phyloP scores from a whole-genome alignment of 2,329 filamentous ascomycete species.

The Talaromyces sp. region DNA sequence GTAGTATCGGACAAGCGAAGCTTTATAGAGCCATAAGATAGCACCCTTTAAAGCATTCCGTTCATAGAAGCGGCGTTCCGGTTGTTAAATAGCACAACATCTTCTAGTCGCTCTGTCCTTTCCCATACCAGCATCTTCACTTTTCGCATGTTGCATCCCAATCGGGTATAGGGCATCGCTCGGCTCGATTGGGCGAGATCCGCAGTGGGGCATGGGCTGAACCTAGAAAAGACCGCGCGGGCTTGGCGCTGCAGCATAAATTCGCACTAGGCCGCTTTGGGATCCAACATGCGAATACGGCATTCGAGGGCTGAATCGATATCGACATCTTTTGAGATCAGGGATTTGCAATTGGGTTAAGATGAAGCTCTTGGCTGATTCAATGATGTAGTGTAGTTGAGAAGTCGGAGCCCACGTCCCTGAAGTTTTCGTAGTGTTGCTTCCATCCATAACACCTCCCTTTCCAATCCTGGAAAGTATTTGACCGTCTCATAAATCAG shows the following conservation, averaged over 20 bases:
- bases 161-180: slow-evolving; percentile 3
- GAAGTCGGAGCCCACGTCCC: slow-evolving; percentile 10
- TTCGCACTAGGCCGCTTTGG: neutral
- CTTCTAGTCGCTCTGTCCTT: neutral
- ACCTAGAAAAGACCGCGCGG: neutral
- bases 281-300: slow-evolving; percentile 7
- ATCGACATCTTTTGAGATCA: no score
- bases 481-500: slow-evolving; percentile 15
- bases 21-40: neutral
- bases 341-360: neutral
- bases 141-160: slow-evolving; percentile 11
- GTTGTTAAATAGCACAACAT: neutral
- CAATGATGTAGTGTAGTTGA: slow-evolving; percentile 13
- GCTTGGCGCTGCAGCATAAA: neutral
- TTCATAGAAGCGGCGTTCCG: neutral
- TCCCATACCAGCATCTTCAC: neutral
- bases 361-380: neutral
- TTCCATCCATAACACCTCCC: slow-evolving; percentile 15
- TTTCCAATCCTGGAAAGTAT: slow-evolving; percentile 2
- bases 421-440: slow-evolving; percentile 13
- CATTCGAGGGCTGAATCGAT: neutral
- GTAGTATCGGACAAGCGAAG: no score
- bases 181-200: neutral
- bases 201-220: neutral
- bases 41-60: neutral